Evolutionary conservation across 495 filamentous ascomycete genomes (phyloP).

Genomic region (Rostrohypoxylon terebratum): DNA sequence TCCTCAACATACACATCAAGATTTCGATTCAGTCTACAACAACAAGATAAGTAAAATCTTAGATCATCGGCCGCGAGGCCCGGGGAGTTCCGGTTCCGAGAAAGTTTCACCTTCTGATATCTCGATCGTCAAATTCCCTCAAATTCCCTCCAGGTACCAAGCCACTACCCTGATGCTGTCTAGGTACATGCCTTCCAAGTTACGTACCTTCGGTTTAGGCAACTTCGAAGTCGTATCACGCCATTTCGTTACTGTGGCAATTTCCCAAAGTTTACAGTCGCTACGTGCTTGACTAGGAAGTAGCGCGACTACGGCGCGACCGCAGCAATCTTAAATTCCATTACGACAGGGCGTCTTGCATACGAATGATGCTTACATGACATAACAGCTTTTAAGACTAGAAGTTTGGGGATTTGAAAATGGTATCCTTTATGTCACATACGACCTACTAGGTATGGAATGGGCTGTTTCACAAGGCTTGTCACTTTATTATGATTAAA

Average conservation of each 20-base stretch:
- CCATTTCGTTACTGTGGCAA: not conserved
- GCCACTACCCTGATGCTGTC: not conserved
- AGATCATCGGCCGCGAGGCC: conserved; percentile 1
- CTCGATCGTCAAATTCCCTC: not conserved
- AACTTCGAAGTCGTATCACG: not conserved
- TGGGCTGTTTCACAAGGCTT: too few species aligned
- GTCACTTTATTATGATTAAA: too few species aligned
- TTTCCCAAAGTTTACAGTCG: too few species aligned
- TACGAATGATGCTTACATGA: too few species aligned
- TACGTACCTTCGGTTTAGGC: not conserved
- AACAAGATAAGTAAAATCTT: not conserved
- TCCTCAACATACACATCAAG: not conserved
- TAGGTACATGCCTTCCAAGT: not conserved
- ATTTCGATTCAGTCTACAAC: not conserved
- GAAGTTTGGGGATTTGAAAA: too few species aligned
- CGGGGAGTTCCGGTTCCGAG: not conserved
- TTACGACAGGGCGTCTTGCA: not conserved
- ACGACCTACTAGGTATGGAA: not conserved
- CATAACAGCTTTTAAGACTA: too few species aligned
- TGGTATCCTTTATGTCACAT: too few species aligned
- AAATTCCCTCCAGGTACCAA: not conserved
- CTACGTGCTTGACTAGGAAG: too few species aligned
- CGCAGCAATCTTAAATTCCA: not conserved
- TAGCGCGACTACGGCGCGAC: not conserved
- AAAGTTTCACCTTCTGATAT: not conserved